phyloP scores from a whole-genome alignment of 768 basidiomycete species.

The Tulasnella sp. region DNA sequence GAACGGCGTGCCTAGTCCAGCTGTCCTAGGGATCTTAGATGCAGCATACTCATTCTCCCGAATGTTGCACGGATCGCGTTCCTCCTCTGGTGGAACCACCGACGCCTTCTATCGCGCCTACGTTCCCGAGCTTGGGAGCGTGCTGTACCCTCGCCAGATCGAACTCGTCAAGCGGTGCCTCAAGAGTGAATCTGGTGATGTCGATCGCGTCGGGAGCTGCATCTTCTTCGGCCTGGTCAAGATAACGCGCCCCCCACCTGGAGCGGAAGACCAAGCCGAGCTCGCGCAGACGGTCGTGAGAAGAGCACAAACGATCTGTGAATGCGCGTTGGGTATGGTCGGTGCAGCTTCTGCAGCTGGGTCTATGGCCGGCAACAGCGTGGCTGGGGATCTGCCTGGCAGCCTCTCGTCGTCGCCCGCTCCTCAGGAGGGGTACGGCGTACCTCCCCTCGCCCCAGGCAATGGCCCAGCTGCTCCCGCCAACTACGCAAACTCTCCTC shows the following conservation, averaged over 20 bases:
- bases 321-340: conserved; percentile 52
- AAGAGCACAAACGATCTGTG: conserved; percentile 76
- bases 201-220: conserved; percentile 73
- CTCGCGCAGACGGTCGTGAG: conserved; percentile 55
- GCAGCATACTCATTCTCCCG: conserved; percentile 75
- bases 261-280: conserved; percentile 30
- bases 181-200: conserved; percentile 66
- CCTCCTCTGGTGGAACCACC: conserved; percentile 42
- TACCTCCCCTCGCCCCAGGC: background rate
- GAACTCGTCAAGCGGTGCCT: conserved; percentile 81
- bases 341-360: background rate
- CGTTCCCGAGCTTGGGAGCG: conserved; percentile 74
- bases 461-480: background rate
- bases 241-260: conserved; percentile 48
- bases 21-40: conserved; percentile 56
- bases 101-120: conserved; percentile 85
- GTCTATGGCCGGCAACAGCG: background rate
- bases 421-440: background rate
- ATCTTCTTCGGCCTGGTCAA: conserved; percentile 88
- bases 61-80: conserved; percentile 72
- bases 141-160: conserved; percentile 70
- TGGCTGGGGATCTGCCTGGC: background rate
- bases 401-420: background rate
- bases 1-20: conserved; percentile 20
- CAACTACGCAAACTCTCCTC: conserved; percentile 3